Percentiles rank a stretch among this genome's conserved stretches.
These are phyloP conservation scores for Microbotryum saponariae DNA, from an alignment of 1,284 basidiomycete genomes.

Conservation along the genomic window DNA sequence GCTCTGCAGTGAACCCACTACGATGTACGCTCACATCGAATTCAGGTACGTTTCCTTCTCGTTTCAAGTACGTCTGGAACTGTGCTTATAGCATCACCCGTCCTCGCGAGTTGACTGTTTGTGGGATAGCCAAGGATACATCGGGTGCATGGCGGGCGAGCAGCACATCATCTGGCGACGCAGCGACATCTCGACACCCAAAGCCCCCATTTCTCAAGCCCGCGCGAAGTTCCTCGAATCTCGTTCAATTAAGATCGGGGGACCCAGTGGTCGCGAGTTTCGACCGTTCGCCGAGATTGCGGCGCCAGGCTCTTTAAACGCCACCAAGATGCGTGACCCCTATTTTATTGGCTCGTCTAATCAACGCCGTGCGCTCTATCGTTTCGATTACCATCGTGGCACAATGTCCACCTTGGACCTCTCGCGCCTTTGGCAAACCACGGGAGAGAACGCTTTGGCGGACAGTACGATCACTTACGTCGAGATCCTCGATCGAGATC, in stretches of 20 bases:
- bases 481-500: background rate
- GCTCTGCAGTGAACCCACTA: background rate
- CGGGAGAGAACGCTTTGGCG: background rate
- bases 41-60: background rate
- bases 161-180: constrained; percentile 3
- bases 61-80: background rate
- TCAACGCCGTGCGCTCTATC: background rate
- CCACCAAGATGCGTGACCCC: constrained; percentile 3
- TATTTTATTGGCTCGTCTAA: background rate
- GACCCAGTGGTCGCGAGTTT: too few relatives aligned
- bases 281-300: background rate
- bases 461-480: constrained; percentile 1
- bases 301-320: background rate
- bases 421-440: background rate
- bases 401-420: background rate
- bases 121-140: background rate
- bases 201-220: background rate
- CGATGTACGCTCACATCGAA: constrained; percentile 2
- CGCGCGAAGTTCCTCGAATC: background rate
- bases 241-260: too few relatives aligned
- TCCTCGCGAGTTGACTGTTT: background rate
- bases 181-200: background rate
- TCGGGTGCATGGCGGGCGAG: background rate
- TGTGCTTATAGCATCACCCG: background rate
- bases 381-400: background rate